Conservation (phyloP, 805 yeast species). For the Ogataea methylovora region DNA sequence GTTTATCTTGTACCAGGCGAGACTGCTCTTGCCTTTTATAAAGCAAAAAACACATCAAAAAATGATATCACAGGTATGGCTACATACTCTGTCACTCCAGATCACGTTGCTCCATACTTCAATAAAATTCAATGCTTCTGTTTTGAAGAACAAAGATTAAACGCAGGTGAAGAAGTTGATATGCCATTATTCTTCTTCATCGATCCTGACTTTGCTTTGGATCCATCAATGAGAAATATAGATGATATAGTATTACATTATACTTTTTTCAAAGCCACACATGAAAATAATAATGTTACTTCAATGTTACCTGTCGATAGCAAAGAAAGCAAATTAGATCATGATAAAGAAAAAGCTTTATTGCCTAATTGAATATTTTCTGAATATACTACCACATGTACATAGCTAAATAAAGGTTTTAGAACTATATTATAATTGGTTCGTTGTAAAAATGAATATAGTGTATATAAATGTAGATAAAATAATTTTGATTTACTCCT, state of each 20-base stretch:
- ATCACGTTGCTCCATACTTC: conserved; percentile 92
- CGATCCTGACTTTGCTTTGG: conserved; percentile 91
- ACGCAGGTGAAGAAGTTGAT: conserved; percentile 96
- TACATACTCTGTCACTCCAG: conserved; percentile 93
- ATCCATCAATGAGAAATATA: conserved; percentile 85
- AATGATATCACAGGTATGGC: conserved; percentile 98
- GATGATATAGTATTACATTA: conserved; percentile 88
- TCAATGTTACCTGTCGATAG: too few species aligned
- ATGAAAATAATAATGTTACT: conserved; percentile 11
- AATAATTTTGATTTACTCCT: too few species aligned
- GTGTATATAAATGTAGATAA: too few species aligned
- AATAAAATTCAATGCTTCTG: conserved; percentile 97
- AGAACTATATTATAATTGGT: too few species aligned
- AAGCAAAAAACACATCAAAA: conserved; percentile 78
- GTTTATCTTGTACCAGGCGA: conserved; percentile 94
- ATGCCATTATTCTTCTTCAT: conserved; percentile 98
- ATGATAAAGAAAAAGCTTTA: too few species aligned
- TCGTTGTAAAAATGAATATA: too few species aligned
- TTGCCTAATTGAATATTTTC: too few species aligned
- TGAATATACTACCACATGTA: too few species aligned
- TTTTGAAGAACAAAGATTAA: conserved; percentile 89
- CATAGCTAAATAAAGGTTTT: too few species aligned
- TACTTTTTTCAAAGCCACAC: conserved; percentile 71
- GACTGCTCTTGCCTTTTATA: conserved; percentile 92
- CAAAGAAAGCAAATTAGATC: background rate